These are phyloP conservation scores for Rhinocladiella mackenziei DNA, from an alignment of 2,329 filamentous ascomycete genomes.

Conservation along the genomic window DNA sequence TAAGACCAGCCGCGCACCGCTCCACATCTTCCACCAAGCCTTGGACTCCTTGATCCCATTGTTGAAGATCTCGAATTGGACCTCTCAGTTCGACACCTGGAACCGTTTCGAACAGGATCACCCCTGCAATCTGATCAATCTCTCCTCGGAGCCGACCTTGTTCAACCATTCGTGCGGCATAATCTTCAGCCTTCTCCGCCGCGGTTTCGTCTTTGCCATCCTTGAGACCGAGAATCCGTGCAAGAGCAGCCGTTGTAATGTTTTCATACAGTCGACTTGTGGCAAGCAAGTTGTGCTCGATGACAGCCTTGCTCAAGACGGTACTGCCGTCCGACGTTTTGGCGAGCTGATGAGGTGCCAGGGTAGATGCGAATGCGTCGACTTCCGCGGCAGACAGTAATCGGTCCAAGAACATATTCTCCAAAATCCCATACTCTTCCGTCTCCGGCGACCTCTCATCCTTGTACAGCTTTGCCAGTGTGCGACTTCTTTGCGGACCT, in stretches of 20 bases:
- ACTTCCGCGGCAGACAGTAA: slow-evolving; percentile 79
- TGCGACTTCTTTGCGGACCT: slow-evolving; percentile 75
- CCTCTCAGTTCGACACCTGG: slow-evolving; percentile 62
- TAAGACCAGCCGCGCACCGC: slow-evolving; percentile 73
- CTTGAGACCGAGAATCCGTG: slow-evolving; percentile 70
- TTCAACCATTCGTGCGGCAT: slow-evolving; percentile 92
- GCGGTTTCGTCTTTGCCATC: slow-evolving; percentile 39
- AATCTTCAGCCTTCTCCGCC: slow-evolving; percentile 78
- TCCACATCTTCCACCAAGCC: slow-evolving; percentile 85
- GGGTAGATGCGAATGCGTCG: slow-evolving; percentile 72
- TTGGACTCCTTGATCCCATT: slow-evolving; percentile 88
- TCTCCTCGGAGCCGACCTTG: slow-evolving; percentile 80
- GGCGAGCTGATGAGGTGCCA: slow-evolving; percentile 85
- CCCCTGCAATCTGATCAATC: slow-evolving; percentile 87
- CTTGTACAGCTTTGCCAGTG: slow-evolving; percentile 82
- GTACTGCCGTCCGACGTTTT: slow-evolving; percentile 86
- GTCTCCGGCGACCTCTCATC: slow-evolving; percentile 76
- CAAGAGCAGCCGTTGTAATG: slow-evolving; percentile 71
- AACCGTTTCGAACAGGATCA: slow-evolving; percentile 81
- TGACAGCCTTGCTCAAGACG: slow-evolving; percentile 85
- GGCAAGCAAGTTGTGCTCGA: slow-evolving; percentile 91
- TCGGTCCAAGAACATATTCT: slow-evolving; percentile 95
- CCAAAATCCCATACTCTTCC: slow-evolving; percentile 79
- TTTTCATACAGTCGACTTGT: slow-evolving; percentile 76
- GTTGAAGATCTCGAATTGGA: slow-evolving; percentile 67